Base-by-base conservation (phyloP, 192 early-diverging fungal species). In the Podila verticillata region DNA sequence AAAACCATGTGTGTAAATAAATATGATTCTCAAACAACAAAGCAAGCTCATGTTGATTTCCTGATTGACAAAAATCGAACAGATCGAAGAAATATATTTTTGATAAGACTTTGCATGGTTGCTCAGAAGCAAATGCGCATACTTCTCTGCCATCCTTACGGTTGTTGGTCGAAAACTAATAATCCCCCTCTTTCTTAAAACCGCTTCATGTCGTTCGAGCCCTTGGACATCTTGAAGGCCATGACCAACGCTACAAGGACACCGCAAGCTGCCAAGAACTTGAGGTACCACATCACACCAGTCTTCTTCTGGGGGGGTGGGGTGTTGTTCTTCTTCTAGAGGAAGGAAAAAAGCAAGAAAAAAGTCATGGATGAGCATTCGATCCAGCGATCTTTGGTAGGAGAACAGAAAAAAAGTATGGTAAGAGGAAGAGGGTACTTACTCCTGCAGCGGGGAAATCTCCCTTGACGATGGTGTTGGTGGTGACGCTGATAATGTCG, bases 401-500 rank as follows among this genome's bases (percentile, higher is more conserved):
- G 7, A 39, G 20, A 51, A 51, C 22, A 22, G 20, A 13, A 51
- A 51, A 13, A 51, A 15, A 26, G n/a, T 1, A 7, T 54, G 1
- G 22, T 5, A 54, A n/a, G 20, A 26, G 7, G 12, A 26, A 17
- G 26, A 34, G 13, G n/a, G 20, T 5, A 48, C 63, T 24, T 24
- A 57, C 30, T 67, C 62, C 49, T 32, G 28, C 47, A n/a, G 19
- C 8, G 28, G 60, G 12, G 56, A n/a, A n/a, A 2, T 69, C 61
- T 9, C 5, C 28, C 64, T 78, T 66, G 30, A 62, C 17, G 19
- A 87, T 34, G 3, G 74, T 69, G 48, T 39, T 88, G 56, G 85
- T 84, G 3, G 84, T 81, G 22, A 88, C 84, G 47, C 58, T 68
- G 47, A 89, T 83, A 61, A 89, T 86, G 30, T 87, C 85, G 60